Evolutionary conservation across 768 basidiomycete genomes (phyloP).

Genomic region (Psilocybe sp.): DNA sequence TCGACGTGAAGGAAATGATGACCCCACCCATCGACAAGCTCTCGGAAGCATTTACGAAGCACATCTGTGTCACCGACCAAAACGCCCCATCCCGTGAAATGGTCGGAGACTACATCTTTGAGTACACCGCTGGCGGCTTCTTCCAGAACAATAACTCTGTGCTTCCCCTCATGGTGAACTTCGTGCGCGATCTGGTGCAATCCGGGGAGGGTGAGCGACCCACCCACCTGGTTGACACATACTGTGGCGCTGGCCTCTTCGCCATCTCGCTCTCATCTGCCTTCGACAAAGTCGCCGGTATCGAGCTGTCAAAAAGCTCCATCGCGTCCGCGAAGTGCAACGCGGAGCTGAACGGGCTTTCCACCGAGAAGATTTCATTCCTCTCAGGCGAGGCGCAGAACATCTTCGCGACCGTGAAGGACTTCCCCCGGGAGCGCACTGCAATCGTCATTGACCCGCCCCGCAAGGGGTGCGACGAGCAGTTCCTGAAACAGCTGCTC

Average conservation of each 20-base stretch:
- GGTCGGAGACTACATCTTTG: constrained; percentile 79
- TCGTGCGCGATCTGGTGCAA: constrained; percentile 77
- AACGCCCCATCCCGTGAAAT: constrained; percentile 78
- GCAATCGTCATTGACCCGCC: constrained; percentile 88
- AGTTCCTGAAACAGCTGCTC: constrained; percentile 75
- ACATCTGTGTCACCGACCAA: constrained; percentile 84
- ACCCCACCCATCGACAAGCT: constrained; percentile 30
- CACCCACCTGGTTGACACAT: constrained; percentile 93
- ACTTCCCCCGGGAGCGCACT: constrained; percentile 65
- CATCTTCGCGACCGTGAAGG: constrained; percentile 68
- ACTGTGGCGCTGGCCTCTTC: constrained; percentile 90
- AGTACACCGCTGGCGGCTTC: constrained; percentile 86
- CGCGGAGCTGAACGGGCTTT: constrained; percentile 60
- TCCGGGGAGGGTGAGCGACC: constrained; percentile 31
- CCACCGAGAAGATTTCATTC: constrained; percentile 60
- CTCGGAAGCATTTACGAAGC: constrained; percentile 43
- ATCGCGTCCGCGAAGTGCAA: constrained; percentile 70
- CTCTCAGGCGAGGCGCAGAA: constrained; percentile 80
- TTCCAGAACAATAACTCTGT: constrained; percentile 99
- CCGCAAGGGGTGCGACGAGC: constrained; percentile 87
- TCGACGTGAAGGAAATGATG: constrained; percentile 19
- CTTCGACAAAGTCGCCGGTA: constrained; percentile 80
- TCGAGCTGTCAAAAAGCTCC: constrained; percentile 77
- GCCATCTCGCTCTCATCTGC: constrained; percentile 75
- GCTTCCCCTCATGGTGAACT: constrained; percentile 76